These are phyloP conservation scores for Kuraishia floccosa DNA, from an alignment of 805 yeast genomes.

Conservation along the genomic window DNA sequence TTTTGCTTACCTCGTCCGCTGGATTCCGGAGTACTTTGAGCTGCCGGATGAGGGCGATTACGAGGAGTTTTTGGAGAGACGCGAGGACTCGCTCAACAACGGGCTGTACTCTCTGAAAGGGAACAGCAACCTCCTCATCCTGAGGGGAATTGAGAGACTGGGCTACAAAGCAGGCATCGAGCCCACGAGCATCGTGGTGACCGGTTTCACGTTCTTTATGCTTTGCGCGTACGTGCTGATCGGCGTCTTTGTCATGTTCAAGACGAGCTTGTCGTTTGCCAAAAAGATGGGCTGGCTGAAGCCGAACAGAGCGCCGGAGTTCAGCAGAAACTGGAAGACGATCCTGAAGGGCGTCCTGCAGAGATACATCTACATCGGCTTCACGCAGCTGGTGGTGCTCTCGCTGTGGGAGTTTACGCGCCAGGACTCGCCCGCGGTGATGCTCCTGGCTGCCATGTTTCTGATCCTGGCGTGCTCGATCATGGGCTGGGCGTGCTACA, in stretches of 20 bases:
- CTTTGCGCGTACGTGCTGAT: constrained; percentile 66
- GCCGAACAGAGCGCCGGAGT: constrained; percentile 32
- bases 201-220: constrained; percentile 81
- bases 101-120: constrained; percentile 31
- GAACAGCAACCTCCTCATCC: constrained; percentile 47
- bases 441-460: constrained; percentile 69
- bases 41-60: not conserved
- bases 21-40: constrained; percentile 5
- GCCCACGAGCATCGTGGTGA: constrained; percentile 70
- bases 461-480: constrained; percentile 49
- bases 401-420: constrained; percentile 82
- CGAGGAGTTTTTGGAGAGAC: constrained; percentile 1
- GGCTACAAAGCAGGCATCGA: constrained; percentile 74
- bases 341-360: constrained; percentile 71
- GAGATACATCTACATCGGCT: constrained; percentile 75
- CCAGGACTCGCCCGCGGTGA: constrained; percentile 80
- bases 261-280: constrained; percentile 35
- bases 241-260: constrained; percentile 43
- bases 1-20: constrained; percentile 7
- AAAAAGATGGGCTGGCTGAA: constrained; percentile 38
- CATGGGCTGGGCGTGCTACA: constrained; percentile 53
- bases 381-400: constrained; percentile 67
- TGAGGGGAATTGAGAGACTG: constrained; percentile 80
- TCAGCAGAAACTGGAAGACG: constrained; percentile 42
- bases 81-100: constrained; percentile 4